A percentile compares a stretch with the other conserved stretches of the same genome.
Evolutionary conservation across 352 stramenopile genomes (phyloP).

Genomic region (Globisporangium acanthophoron): DNA sequence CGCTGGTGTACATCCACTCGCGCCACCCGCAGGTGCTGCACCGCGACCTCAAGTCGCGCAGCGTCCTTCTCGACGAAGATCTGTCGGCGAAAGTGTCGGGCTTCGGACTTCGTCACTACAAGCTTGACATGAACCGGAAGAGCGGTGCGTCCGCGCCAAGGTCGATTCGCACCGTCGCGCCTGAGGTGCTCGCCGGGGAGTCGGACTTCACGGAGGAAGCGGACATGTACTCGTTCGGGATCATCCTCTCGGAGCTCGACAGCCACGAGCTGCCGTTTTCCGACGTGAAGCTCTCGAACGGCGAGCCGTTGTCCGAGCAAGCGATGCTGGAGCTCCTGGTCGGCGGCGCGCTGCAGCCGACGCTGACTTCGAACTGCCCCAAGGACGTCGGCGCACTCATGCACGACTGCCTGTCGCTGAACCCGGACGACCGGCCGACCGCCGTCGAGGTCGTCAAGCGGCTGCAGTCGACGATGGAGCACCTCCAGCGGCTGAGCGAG

Average conservation of each 20-base stretch:
- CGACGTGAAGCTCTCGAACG: constrained; percentile 51
- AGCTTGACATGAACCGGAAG: constrained; percentile 6
- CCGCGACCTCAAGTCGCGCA: constrained; percentile 65
- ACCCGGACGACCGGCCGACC: constrained; percentile 36
- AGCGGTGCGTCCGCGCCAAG: constrained; percentile 18
- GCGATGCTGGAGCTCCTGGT: constrained; percentile 48
- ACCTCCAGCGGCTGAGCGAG: constrained; percentile 42
- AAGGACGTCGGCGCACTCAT: constrained; percentile 35
- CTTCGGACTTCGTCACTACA: constrained; percentile 53
- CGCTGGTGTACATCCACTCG: constrained; percentile 62
- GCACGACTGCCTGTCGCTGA: constrained; percentile 45
- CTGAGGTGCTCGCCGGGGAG: constrained; percentile 55
- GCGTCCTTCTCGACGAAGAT: constrained; percentile 52
- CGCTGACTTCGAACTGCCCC: constrained; percentile 43
- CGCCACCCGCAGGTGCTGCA: constrained; percentile 51
- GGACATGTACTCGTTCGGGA: constrained; percentile 73
- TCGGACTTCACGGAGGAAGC: constrained; percentile 29
- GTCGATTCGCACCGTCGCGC: constrained; percentile 57
- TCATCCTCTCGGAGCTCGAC: constrained; percentile 67
- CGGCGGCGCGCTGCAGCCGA: constrained; percentile 43
- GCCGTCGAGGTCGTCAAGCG: constrained; percentile 29
- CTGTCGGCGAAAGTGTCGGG: constrained; percentile 62
- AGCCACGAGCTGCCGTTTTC: constrained; percentile 64
- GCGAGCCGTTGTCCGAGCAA: constrained; percentile 37
- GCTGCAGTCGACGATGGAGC: constrained; percentile 40